Percentiles rank a stretch among this genome's conserved stretches.
Conservation (phyloP, 495 filamentous ascomycete genomes). For the Astrothelium subdiscretum region DNA sequence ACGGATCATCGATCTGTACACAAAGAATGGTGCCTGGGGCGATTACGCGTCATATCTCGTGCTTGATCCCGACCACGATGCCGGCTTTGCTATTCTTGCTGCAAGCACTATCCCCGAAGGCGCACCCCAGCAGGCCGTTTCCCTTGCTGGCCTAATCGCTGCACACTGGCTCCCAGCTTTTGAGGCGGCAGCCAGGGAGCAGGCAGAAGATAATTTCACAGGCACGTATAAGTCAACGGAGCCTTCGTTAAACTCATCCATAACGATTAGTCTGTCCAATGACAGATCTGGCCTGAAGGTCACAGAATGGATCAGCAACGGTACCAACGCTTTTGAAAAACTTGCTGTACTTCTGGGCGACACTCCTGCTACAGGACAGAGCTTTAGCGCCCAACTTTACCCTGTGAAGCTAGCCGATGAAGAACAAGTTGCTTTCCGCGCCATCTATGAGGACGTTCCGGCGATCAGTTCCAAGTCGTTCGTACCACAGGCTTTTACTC, state of each 20-base stretch:
- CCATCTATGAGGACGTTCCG: background rate
- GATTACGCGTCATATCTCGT: conserved; percentile 7
- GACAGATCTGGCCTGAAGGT: background rate
- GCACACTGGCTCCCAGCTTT: background rate
- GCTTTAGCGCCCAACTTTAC: background rate
- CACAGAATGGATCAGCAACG: background rate
- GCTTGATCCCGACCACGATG: conserved; percentile 2
- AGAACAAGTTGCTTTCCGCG: background rate
- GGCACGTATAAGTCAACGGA: background rate
- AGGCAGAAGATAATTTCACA: background rate
- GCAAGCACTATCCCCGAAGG: background rate
- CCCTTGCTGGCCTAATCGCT: background rate
- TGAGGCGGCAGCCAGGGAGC: background rate
- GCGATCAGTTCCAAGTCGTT: background rate
- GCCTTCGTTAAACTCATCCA: background rate
- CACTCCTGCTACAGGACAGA: background rate
- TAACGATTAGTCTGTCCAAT: background rate
- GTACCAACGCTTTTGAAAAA: background rate
- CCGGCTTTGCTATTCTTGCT: conserved; percentile 7
- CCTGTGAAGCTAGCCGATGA: background rate
- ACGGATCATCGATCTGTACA: conserved; percentile 7
- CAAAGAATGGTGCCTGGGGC: background rate
- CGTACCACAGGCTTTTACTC: background rate
- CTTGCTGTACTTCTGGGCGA: background rate
- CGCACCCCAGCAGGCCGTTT: background rate